phyloP scores from a whole-genome alignment of 73 alveolate species.

The Paramecium sonneborni region DNA sequence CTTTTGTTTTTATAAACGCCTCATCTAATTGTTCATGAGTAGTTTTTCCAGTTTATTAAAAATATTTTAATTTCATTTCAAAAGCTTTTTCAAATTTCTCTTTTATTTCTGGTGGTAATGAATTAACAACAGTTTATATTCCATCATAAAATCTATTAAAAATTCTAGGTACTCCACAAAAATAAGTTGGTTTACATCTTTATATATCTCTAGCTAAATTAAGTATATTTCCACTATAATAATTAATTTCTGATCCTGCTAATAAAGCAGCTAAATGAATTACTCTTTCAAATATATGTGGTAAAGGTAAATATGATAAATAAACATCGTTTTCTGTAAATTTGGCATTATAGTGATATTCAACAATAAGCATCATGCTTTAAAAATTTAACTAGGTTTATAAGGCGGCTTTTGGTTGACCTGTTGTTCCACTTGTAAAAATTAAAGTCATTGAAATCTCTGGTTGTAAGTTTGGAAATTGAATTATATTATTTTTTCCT shows the following conservation, averaged over 20 bases:
- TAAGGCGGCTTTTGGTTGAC: conserved; percentile 87
- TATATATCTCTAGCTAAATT: conserved; percentile 87
- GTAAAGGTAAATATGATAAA: conserved; percentile 87
- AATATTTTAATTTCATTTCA: conserved; percentile 64
- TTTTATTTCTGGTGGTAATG: conserved; percentile 70
- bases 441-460: conserved; percentile 55
- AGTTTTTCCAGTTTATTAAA: conserved; percentile 57
- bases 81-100: conserved; percentile 80
- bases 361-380: conserved; percentile 15
- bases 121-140: conserved; percentile 73
- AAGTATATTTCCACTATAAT: conserved; percentile 84
- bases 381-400: conserved; percentile 73
- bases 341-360: neutral
- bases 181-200: conserved; percentile 91
- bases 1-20: conserved; percentile 80
- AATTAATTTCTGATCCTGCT: conserved; percentile 79
- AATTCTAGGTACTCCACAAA: conserved; percentile 98
- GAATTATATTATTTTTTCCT: neutral
- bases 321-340: conserved; percentile 74
- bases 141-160: conserved; percentile 87
- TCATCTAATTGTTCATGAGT: conserved; percentile 81
- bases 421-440: conserved; percentile 93
- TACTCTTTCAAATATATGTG: conserved; percentile 89
- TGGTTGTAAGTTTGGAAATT: neutral
- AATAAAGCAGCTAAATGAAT: conserved; percentile 45